Conservation (phyloP, 495 filamentous ascomycete genomes). For the Aspergillus indologenus region DNA sequence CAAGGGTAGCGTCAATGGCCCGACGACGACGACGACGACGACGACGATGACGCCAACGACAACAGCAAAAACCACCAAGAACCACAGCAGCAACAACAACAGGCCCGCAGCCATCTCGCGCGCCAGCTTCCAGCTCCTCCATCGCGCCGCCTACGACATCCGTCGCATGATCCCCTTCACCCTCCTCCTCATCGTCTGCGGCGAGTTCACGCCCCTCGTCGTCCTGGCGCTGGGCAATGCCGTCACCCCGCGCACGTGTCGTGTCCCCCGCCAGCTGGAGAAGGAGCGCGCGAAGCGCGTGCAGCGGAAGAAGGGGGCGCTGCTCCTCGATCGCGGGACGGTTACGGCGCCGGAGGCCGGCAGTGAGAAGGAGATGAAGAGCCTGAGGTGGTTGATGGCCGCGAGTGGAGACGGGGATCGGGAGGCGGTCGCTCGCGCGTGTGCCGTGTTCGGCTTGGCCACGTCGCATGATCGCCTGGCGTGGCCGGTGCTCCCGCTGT, state of each 20-base stretch:
- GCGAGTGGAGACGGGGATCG: constrained; percentile 17
- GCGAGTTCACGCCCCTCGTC: constrained; percentile 79
- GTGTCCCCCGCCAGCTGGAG: constrained; percentile 69
- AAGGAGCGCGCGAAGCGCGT: constrained; percentile 52
- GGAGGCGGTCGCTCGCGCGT: constrained; percentile 36
- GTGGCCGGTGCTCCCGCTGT: constrained; percentile 32
- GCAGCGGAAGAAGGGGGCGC: constrained; percentile 33
- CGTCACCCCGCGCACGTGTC: constrained; percentile 74
- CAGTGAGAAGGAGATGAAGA: constrained; percentile 26
- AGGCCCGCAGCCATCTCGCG: constrained; percentile 41
- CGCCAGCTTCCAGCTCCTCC: constrained; percentile 62
- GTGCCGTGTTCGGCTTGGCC: constrained; percentile 47
- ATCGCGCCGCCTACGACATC: constrained; percentile 64
- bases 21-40: no score
- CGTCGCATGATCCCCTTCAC: constrained; percentile 72
- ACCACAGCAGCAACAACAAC: neutral
- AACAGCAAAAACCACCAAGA: no score
- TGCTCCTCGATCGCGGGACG: constrained; percentile 17
- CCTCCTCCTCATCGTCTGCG: constrained; percentile 68
- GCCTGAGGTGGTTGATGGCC: constrained; percentile 24
- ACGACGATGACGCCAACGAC: no score
- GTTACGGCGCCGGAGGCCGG: constrained; percentile 13
- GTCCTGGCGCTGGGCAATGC: constrained; percentile 63
- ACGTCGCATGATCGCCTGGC: constrained; percentile 34
- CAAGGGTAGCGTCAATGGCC: no score